phyloP scores from a whole-genome alignment of 2,329 filamentous ascomycete species.

The Penicillium occitanis region DNA sequence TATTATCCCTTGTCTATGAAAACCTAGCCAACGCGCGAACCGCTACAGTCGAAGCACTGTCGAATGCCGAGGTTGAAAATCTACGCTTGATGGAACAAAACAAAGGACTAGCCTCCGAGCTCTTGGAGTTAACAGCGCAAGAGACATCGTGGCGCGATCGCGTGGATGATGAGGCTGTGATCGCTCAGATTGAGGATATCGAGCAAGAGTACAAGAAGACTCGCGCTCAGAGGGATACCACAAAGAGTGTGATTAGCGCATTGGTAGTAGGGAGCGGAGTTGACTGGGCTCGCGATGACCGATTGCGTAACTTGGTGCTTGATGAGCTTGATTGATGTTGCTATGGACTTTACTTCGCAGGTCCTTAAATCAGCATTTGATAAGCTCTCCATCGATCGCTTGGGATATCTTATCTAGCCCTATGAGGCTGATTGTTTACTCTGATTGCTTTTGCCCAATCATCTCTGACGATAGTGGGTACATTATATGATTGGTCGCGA shows the following conservation, averaged over 20 bases:
- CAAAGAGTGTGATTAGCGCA: constrained; percentile 77
- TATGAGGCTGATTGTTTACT: constrained; percentile 13
- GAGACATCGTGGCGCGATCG: constrained; percentile 53
- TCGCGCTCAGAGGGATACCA: constrained; percentile 67
- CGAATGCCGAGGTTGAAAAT: constrained; percentile 59
- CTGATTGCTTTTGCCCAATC: not conserved
- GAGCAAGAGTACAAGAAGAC: constrained; percentile 62
- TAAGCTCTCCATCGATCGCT: constrained; percentile 7
- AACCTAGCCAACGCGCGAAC: constrained; percentile 57
- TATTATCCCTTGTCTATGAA: constrained; percentile 63
- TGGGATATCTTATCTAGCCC: constrained; percentile 4
- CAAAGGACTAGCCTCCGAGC: constrained; percentile 59
- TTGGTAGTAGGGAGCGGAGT: constrained; percentile 78
- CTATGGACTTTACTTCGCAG: not conserved
- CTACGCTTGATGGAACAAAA: constrained; percentile 61
- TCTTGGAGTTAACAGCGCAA: constrained; percentile 63
- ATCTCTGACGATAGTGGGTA: not conserved
- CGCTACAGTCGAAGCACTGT: constrained; percentile 54
- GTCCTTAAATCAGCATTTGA: not conserved
- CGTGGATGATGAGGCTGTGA: constrained; percentile 54
- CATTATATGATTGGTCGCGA: constrained; percentile 2
- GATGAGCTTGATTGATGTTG: constrained; percentile 56
- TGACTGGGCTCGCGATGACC: constrained; percentile 72
- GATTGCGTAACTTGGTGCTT: constrained; percentile 68
- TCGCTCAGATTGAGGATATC: constrained; percentile 57